phyloP scores from a whole-genome alignment of 2,329 filamentous ascomycete genomes.

The Pseudocercospora crystallina region DNA sequence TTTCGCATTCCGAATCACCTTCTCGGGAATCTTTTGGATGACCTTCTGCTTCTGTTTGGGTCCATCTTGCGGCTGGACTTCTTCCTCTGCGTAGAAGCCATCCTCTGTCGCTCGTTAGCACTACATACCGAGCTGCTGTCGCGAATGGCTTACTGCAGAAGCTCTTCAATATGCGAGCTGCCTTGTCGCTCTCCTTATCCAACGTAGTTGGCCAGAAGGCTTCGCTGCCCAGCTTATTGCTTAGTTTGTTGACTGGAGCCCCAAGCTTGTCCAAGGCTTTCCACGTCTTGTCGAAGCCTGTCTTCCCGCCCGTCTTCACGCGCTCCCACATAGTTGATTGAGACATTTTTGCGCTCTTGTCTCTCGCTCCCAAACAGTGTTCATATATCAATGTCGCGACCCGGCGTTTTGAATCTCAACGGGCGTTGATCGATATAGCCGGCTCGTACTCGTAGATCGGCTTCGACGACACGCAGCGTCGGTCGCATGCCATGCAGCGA shows the following conservation, averaged over 20 bases:
- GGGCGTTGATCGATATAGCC: no score
- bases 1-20: conserved; percentile 82
- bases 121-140: background rate
- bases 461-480: no score
- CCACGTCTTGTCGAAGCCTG: conserved; percentile 74
- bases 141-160: conserved; percentile 70
- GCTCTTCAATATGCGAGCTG: conserved; percentile 81
- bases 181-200: conserved; percentile 89
- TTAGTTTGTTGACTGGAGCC: conserved; percentile 74
- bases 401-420: no score
- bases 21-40: conserved; percentile 79
- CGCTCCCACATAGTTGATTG: conserved; percentile 50
- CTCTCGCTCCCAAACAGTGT: no score
- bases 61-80: conserved; percentile 45
- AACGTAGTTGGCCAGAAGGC: conserved; percentile 83
- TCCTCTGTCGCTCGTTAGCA: conserved; percentile 49
- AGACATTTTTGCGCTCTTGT: no score
- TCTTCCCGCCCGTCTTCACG: conserved; percentile 58
- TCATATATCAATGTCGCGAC: no score
- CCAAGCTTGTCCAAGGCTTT: conserved; percentile 63
- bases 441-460: no score
- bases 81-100: conserved; percentile 65
- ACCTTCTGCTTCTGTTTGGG: conserved; percentile 63
- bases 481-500: no score
- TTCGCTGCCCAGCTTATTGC: conserved; percentile 77